phyloP scores from a whole-genome alignment of 1,284 basidiomycete genomes.

The Takashimella tepidaria region DNA sequence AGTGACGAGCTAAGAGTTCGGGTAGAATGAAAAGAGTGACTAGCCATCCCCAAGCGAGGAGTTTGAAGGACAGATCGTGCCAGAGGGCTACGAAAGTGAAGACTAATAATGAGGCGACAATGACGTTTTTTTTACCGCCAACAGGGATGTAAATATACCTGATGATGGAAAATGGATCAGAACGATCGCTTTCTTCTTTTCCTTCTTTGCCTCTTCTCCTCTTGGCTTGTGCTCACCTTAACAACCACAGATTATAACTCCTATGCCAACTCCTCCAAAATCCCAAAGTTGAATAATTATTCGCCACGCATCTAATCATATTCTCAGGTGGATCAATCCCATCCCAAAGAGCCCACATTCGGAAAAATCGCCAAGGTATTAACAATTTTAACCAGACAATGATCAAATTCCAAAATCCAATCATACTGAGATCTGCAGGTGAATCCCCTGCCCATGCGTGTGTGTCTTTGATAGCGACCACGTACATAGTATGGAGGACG shows the following conservation, averaged over 20 bases:
- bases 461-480: slow-evolving; percentile 91
- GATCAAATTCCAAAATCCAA: slow-evolving; percentile 96
- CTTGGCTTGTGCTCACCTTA: slow-evolving; percentile 67
- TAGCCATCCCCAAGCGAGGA: slow-evolving; percentile 97
- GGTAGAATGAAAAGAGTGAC: slow-evolving; percentile 86
- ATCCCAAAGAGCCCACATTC: slow-evolving; percentile 85
- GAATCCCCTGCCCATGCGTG: slow-evolving; percentile 60
- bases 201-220: too few species aligned
- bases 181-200: too few species aligned
- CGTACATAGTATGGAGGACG: slow-evolving; percentile 90
- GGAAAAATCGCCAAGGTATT: slow-evolving; percentile 95
- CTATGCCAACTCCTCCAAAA: slow-evolving; percentile 98
- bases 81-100: slow-evolving; percentile 99
- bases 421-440: slow-evolving; percentile 79
- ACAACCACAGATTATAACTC: slow-evolving; percentile 93
- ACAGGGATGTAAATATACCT: slow-evolving; percentile 95
- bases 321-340: slow-evolving; percentile 95
- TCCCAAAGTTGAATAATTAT: slow-evolving; percentile 89
- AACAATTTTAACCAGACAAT: slow-evolving; percentile 98
- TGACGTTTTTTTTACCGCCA: slow-evolving; percentile 62
- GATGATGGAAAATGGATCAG: too few species aligned
- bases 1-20: slow-evolving; percentile 62
- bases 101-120: slow-evolving; percentile 69
- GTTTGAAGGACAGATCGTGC: slow-evolving; percentile 86
- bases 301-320: slow-evolving; percentile 97